These are phyloP conservation scores for Trichopus zeylanicus DNA, from an alignment of 116 monocot genomes.

Conservation along the genomic window DNA sequence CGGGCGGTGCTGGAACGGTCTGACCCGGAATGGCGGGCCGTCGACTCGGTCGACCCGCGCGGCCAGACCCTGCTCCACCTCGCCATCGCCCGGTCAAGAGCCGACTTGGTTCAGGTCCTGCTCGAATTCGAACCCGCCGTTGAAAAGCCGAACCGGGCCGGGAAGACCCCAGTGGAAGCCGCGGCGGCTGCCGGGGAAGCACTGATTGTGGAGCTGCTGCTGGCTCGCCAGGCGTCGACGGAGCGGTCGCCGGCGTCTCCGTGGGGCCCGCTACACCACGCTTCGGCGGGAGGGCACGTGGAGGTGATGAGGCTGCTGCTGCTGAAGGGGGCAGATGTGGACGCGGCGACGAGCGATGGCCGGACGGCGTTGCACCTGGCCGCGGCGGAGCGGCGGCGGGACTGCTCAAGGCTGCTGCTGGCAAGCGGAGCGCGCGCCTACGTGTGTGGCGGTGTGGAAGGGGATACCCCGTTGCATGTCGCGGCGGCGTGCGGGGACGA, in stretches of 20 bases:
- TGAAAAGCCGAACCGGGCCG: conserved; percentile 20
- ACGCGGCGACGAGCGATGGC: conserved; percentile 26
- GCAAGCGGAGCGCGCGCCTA: conserved; percentile 30
- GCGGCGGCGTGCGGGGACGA: conserved; percentile 47
- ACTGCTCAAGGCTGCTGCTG: conserved; percentile 28
- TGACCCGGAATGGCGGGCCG: conserved; percentile 45
- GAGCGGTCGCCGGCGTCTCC: conserved; percentile 15
- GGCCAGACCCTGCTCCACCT: conserved; percentile 38
- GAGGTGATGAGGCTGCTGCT: conserved; percentile 40
- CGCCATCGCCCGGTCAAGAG: conserved; percentile 22
- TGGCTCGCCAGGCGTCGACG: conserved; percentile 31
- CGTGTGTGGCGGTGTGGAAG: conserved; percentile 21
- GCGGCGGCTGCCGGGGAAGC: conserved; percentile 41
- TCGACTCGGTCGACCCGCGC: conserved; percentile 22
- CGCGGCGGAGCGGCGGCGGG: conserved; percentile 20
- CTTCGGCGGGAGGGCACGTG: conserved; percentile 22
- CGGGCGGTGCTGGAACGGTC: conserved; percentile 43
- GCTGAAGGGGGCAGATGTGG: conserved; percentile 19
- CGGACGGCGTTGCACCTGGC: conserved; percentile 40
- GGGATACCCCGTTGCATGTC: conserved; percentile 34
- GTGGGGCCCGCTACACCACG: conserved; percentile 33
- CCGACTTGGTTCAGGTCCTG: conserved; percentile 46
- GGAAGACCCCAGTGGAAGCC: conserved; percentile 39
- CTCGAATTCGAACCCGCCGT: conserved; percentile 46
- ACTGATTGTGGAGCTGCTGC: conserved; percentile 41